phyloP scores from a whole-genome alignment of 2,329 filamentous ascomycete genomes.

The Fusarium anthophilum region DNA sequence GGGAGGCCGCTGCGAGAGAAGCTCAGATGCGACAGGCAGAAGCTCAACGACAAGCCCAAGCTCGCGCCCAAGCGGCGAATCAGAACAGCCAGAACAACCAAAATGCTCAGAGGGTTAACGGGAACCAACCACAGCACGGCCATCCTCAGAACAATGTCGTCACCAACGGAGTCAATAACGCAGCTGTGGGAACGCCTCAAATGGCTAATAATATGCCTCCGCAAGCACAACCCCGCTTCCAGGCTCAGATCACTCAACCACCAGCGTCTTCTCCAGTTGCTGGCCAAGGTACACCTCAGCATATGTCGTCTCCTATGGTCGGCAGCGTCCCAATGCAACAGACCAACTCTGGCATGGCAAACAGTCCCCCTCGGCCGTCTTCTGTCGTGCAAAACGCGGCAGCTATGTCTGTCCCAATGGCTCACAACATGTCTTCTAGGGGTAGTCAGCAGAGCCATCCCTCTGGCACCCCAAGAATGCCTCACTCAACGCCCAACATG shows the following conservation, averaged over 20 bases:
- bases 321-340: constrained; percentile 70
- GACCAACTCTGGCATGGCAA: constrained; percentile 73
- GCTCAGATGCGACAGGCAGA: constrained; percentile 50
- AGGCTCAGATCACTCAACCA: constrained; percentile 67
- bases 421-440: constrained; percentile 70
- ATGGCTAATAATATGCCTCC: constrained; percentile 52
- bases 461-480: constrained; percentile 70
- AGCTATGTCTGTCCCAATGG: constrained; percentile 67
- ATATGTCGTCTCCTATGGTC: constrained; percentile 73
- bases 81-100: constrained; percentile 43
- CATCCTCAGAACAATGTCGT: constrained; percentile 52
- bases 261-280: constrained; percentile 74
- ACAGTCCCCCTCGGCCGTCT: constrained; percentile 72
- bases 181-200: constrained; percentile 49
- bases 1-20: constrained; percentile 49
- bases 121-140: constrained; percentile 46
- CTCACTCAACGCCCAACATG: constrained; percentile 69
- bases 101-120: constrained; percentile 39
- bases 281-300: constrained; percentile 71
- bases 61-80: constrained; percentile 42
- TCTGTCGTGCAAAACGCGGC: constrained; percentile 70
- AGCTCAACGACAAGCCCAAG: constrained; percentile 49
- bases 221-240: constrained; percentile 58
- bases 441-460: constrained; percentile 74
- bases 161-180: constrained; percentile 52